These are phyloP conservation scores for Torrubiella hemipterigena DNA, from an alignment of 2,329 filamentous ascomycete species.

Conservation along the genomic window DNA sequence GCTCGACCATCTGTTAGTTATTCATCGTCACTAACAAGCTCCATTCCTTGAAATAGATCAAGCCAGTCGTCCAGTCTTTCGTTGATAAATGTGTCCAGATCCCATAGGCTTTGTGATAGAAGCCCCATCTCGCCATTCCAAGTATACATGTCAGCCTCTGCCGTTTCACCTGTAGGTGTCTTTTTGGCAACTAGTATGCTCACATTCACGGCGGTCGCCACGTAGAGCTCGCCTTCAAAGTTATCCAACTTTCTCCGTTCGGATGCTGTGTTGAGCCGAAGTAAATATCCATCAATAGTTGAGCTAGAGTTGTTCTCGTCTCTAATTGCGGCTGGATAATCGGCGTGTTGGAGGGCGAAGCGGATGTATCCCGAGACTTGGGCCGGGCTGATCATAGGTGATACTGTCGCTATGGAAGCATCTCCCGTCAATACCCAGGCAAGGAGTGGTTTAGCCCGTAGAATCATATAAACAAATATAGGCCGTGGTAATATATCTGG, in stretches of 20 bases:
- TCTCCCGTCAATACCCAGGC: conserved; percentile 17
- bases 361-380: conserved; percentile 7
- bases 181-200: conserved; percentile 3
- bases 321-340: conserved; percentile 14
- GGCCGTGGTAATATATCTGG: too few relatives aligned
- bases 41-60: conserved; percentile 11
- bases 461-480: conserved; percentile 18
- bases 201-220: conserved; percentile 5
- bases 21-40: conserved; percentile 8
- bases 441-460: conserved; percentile 15
- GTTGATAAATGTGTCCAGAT: conserved; percentile 12
- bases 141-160: conserved; percentile 19
- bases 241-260: conserved; percentile 19
- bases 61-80: conserved; percentile 17
- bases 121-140: conserved; percentile 12
- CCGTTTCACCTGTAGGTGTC: conserved; percentile 2
- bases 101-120: conserved; percentile 12
- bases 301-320: conserved; percentile 4
- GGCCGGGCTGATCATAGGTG: conserved; percentile 3
- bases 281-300: conserved; percentile 15
- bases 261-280: conserved; percentile 11
- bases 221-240: conserved; percentile 18
- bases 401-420: conserved; percentile 5
- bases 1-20: too few relatives aligned
- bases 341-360: conserved; percentile 9